These are phyloP conservation scores for Halteria grandinella DNA, from an alignment of 73 alveolate genomes.

Conservation along the genomic window DNA sequence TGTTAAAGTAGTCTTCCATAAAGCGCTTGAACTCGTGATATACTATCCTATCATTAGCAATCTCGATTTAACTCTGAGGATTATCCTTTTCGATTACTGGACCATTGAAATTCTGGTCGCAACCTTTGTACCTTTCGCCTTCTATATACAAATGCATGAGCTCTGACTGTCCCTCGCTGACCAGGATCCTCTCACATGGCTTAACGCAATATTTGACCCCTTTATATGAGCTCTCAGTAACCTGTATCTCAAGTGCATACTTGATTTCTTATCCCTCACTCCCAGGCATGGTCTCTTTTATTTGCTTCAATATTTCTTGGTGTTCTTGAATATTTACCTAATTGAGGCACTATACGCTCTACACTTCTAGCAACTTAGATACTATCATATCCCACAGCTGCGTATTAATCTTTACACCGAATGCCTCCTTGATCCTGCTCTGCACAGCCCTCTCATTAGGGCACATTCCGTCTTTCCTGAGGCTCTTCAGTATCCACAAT, in stretches of 20 bases:
- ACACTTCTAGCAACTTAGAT: too few relatives aligned
- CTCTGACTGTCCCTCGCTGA: too few relatives aligned
- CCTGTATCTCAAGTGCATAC: constrained; percentile 1
- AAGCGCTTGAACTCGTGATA: too few relatives aligned
- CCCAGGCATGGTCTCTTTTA: background rate
- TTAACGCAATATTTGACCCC: too few relatives aligned
- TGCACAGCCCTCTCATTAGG: constrained; percentile 80
- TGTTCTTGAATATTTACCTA: background rate
- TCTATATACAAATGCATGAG: too few relatives aligned
- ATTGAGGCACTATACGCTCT: constrained; percentile 23
- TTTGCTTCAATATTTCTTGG: background rate
- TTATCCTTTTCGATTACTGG: too few relatives aligned
- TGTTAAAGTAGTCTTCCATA: background rate
- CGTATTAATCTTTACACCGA: constrained; percentile 70
- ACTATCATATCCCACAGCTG: constrained; percentile 79
- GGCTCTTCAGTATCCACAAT: constrained; percentile 73
- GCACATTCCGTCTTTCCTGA: constrained; percentile 73
- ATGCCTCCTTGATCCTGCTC: constrained; percentile 81
- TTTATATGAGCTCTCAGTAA: background rate
- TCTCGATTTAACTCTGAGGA: too few relatives aligned
- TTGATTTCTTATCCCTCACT: background rate
- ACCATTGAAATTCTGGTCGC: too few relatives aligned
- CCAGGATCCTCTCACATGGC: too few relatives aligned
- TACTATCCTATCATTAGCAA: too few relatives aligned
- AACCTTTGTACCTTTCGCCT: too few relatives aligned